phyloP scores from a whole-genome alignment of 2,329 filamentous ascomycete genomes.

The Didymella segeticola region DNA sequence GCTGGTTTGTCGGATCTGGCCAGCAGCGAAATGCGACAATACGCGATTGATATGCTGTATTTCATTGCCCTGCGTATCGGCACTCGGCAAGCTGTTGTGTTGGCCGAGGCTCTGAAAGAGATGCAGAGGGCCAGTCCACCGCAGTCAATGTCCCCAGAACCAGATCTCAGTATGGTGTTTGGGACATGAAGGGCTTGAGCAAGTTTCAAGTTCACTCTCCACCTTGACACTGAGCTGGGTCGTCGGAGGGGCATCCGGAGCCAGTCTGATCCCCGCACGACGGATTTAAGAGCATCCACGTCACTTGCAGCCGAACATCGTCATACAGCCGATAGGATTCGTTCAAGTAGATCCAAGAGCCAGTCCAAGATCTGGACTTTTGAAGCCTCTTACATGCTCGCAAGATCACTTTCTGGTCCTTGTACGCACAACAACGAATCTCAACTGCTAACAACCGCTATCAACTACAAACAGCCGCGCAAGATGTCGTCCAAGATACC shows the following conservation, averaged over 20 bases:
- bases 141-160: not conserved
- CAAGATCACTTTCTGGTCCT: too few relatives aligned
- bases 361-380: not conserved
- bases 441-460: not conserved
- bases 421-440: too few relatives aligned
- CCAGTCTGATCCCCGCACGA: not conserved
- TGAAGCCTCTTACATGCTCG: too few relatives aligned
- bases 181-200: too few relatives aligned
- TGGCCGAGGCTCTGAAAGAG: conserved; percentile 9
- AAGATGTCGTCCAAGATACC: conserved; percentile 42
- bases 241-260: not conserved
- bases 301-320: not conserved
- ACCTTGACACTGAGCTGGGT: not conserved
- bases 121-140: not conserved
- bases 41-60: conserved; percentile 31
- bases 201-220: not conserved
- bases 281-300: not conserved
- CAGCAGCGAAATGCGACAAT: conserved; percentile 25
- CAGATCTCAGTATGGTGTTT: not conserved
- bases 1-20: conserved; percentile 22
- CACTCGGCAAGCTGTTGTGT: conserved; percentile 29
- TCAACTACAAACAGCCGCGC: not conserved
- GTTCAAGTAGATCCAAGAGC: not conserved
- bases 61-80: conserved; percentile 35
- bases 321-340: not conserved